A percentile compares a stretch with the other conserved stretches of the same genome.
Evolutionary conservation across 73 alveolate species (phyloP).

Genomic region (Tetrahymena borealis): DNA sequence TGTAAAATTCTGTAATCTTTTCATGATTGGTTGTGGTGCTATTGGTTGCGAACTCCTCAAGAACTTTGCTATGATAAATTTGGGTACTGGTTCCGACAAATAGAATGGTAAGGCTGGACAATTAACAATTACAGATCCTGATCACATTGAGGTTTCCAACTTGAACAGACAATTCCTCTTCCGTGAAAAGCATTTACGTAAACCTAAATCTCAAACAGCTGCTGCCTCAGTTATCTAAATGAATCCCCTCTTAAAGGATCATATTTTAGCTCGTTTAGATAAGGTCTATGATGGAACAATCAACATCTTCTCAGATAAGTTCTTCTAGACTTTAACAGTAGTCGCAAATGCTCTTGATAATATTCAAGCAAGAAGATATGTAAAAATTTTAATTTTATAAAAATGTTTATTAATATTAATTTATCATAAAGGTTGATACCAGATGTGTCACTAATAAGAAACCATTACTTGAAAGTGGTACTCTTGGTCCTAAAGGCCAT

Average conservation of each 20-base stretch:
- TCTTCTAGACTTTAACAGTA: conserved; percentile 59
- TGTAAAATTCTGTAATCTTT: conserved; percentile 57
- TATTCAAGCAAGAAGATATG: conserved; percentile 88
- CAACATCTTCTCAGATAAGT: conserved; percentile 69
- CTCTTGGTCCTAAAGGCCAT: conserved; percentile 96
- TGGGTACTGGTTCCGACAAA: conserved; percentile 56
- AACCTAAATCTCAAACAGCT: conserved; percentile 86
- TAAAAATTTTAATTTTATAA: neutral
- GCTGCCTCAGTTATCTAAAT: conserved; percentile 90
- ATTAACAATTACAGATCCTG: conserved; percentile 86
- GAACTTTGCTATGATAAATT: conserved; percentile 85
- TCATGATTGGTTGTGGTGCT: conserved; percentile 94
- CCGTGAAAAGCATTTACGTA: conserved; percentile 88
- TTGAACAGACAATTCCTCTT: conserved; percentile 83
- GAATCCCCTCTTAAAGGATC: conserved; percentile 72
- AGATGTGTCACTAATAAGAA: conserved; percentile 72
- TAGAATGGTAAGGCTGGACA: conserved; percentile 1
- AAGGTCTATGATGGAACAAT: conserved; percentile 84
- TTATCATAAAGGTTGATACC: conserved; percentile 46
- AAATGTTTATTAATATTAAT: too few species aligned
- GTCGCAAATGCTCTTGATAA: conserved; percentile 92
- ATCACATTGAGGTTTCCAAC: conserved; percentile 87
- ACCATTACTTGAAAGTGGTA: conserved; percentile 86
- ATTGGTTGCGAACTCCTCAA: conserved; percentile 90
- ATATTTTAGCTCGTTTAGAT: conserved; percentile 77